Conservation (phyloP, 1,139 yeast species). For the Suhomyces coccinellae region DNA sequence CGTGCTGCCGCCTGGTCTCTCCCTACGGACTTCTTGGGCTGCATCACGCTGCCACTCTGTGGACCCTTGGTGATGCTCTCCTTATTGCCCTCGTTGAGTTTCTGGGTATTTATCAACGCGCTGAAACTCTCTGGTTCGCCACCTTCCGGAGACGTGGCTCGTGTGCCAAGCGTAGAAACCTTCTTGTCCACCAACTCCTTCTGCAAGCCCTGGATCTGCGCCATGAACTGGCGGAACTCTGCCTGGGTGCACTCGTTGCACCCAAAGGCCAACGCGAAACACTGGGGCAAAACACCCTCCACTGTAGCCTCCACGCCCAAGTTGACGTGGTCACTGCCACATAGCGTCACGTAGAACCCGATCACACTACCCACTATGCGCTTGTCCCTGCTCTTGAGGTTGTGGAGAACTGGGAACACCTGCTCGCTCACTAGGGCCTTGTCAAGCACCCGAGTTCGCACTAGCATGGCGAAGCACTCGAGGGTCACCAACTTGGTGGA, state of each 20-base stretch:
- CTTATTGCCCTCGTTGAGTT: constrained; percentile 30
- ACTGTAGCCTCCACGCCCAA: constrained; percentile 39
- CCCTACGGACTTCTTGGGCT: constrained; percentile 11
- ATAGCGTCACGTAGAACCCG: constrained; percentile 49
- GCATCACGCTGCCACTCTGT: constrained; percentile 17
- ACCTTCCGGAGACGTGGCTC: constrained; percentile 7
- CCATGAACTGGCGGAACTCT: constrained; percentile 38
- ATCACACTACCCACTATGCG: constrained; percentile 60
- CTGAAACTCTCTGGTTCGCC: constrained; percentile 25
- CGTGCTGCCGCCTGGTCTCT: neutral
- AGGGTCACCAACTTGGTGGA: constrained; percentile 74
- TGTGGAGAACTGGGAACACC: constrained; percentile 69
- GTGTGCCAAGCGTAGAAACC: constrained; percentile 26
- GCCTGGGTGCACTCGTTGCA: constrained; percentile 41
- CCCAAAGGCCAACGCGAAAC: constrained; percentile 40
- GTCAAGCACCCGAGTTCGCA: constrained; percentile 63
- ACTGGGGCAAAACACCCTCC: constrained; percentile 41
- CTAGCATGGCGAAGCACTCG: constrained; percentile 59
- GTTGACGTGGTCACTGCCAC: constrained; percentile 37
- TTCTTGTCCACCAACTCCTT: constrained; percentile 30
- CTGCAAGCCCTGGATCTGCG: constrained; percentile 31
- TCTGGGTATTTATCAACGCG: constrained; percentile 35
- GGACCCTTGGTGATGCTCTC: constrained; percentile 31
- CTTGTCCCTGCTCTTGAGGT: constrained; percentile 76
- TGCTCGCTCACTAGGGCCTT: constrained; percentile 73